phyloP scores from a whole-genome alignment of 345 rosid genomes.

The Garcia nutans region DNA sequence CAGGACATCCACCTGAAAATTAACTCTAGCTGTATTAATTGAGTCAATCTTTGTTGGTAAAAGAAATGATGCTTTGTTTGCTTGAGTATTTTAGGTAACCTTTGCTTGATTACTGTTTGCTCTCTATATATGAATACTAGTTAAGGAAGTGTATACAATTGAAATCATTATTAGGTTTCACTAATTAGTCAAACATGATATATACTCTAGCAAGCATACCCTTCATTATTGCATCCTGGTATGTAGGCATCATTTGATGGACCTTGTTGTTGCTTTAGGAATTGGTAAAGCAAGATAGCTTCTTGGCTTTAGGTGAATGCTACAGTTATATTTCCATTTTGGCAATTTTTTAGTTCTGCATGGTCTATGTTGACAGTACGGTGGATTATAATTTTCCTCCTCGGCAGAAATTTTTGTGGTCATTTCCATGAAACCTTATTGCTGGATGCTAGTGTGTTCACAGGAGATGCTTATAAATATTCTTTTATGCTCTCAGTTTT shows the following conservation, averaged over 20 bases:
- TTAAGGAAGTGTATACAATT: background rate
- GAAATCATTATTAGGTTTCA: background rate
- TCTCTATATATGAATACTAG: background rate
- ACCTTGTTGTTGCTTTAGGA: background rate
- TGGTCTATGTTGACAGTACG: background rate
- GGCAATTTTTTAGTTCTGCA: background rate
- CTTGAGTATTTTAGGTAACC: background rate
- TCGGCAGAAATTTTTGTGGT: background rate
- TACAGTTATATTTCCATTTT: background rate
- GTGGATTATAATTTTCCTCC: background rate
- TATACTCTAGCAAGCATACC: background rate
- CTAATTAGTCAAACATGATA: background rate
- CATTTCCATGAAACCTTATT: background rate
- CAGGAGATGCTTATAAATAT: background rate
- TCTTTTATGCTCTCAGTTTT: background rate
- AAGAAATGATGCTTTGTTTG: background rate
- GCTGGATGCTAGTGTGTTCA: background rate
- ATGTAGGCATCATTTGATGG: background rate
- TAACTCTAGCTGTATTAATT: background rate
- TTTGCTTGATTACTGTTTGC: background rate
- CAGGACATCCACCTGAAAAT: background rate
- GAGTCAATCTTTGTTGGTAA: background rate
- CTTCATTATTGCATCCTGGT: background rate
- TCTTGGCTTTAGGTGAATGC: background rate
- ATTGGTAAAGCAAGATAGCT: background rate